Evolutionary conservation across 2,329 filamentous ascomycete species (phyloP), one percentile per base, ranked within the genome.

Genomic region (Fusarium avenaceum): DNA sequence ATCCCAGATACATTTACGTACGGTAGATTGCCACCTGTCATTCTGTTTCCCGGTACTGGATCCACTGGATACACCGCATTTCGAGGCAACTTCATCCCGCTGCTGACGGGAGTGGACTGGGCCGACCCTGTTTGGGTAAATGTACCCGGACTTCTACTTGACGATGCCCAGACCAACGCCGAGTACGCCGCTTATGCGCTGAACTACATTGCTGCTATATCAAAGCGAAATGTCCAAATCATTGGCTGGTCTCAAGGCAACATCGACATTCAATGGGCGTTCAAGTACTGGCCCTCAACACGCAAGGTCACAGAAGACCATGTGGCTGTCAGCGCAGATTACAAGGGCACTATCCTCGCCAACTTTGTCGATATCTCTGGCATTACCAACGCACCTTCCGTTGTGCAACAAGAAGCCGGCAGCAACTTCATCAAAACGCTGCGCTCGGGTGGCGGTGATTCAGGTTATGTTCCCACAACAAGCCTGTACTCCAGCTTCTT

Each of bases 221-320:
- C 57, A 2, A 24, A 63, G 2, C 24, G 59, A 24, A 22, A 38
- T 1, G 38, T 44, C 0, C 19, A 57, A 10, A 30, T 63, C 0
- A 48, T 63, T 2, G 59, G 28, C 6, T 63, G 59, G 59, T 63
- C 59, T 1, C 59, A 63, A 17, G 59, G 57, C 1, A 63, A 63
- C 4, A 56, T 63, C 2, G 24, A 63, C 2, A 13, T 58, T 2
- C 59, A 63, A 17, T 63, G 57, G 59, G 57, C 59, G 3, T 38
- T 63, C n/a, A 63, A 63, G 20, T 63, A 63, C n/a, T 63, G 59
- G 59, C 59, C 59, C 1, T 63, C 59, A 2, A 63, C 57, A 1
- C 49, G 42, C 6, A 44, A 63, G 9, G 17, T 44, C 7, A 56
- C 59, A 9, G 22, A 43, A 3, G 57, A 63, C 4, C 57, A 63